phyloP scores from a whole-genome alignment of 495 filamentous ascomycete species.

The Aspergillus panamensis region DNA sequence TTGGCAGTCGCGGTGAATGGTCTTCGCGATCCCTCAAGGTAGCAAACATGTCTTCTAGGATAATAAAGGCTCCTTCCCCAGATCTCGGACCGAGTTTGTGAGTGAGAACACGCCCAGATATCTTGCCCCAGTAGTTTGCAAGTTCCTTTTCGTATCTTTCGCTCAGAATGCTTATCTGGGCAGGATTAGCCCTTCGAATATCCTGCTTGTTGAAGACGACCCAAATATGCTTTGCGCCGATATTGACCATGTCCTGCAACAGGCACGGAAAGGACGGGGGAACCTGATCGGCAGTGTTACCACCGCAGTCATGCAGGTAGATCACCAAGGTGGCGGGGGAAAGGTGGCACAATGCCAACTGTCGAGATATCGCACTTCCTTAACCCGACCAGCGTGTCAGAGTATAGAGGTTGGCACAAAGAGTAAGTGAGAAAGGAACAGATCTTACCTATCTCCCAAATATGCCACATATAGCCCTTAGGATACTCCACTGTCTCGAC shows the following conservation, averaged over 20 bases:
- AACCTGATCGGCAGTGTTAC: neutral
- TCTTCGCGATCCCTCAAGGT: neutral
- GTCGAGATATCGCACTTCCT: neutral
- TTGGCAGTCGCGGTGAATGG: neutral
- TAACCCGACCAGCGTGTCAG: neutral
- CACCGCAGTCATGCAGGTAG: conserved; percentile 1
- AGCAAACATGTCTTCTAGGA: neutral
- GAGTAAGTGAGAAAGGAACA: neutral
- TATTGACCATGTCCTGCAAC: neutral
- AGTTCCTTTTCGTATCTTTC: neutral
- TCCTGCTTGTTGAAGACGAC: conserved; percentile 4
- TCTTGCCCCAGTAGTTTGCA: neutral
- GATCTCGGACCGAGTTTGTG: neutral
- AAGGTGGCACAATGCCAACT: neutral
- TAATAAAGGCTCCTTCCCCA: neutral
- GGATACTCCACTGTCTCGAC: neutral
- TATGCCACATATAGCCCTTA: neutral
- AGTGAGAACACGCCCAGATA: neutral
- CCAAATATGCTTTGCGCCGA: neutral
- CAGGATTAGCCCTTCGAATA: neutral
- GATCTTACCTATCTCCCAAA: conserved; percentile 4
- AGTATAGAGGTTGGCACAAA: neutral
- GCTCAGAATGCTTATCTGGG: too few species aligned
- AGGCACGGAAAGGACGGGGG: neutral
- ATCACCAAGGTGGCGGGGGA: neutral